Evolutionary conservation across 352 stramenopile genomes (phyloP).

Genomic region (Phytopythium litorale): DNA sequence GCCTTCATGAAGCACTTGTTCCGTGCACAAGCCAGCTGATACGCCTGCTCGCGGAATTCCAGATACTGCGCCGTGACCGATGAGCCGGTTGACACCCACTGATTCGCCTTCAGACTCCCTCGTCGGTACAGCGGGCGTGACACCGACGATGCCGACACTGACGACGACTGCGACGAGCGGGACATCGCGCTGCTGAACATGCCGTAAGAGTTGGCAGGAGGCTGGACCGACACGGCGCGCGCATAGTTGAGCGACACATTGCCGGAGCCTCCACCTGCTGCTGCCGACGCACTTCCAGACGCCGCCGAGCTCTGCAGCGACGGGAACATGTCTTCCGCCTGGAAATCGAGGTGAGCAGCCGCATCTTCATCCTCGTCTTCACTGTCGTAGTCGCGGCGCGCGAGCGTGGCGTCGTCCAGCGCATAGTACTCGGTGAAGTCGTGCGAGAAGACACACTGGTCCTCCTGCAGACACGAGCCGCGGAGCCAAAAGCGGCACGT

Average conservation of each 20-base stretch:
- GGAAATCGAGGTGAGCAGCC: slow-evolving; percentile 40
- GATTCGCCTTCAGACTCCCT: slow-evolving; percentile 29
- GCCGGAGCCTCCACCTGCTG: neutral
- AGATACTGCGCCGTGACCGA: slow-evolving; percentile 68
- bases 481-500: slow-evolving; percentile 86
- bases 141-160: slow-evolving; percentile 12
- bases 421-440: slow-evolving; percentile 74
- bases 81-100: slow-evolving; percentile 65
- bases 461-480: slow-evolving; percentile 68
- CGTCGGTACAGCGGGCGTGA: slow-evolving; percentile 57
- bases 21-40: slow-evolving; percentile 71
- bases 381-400: slow-evolving; percentile 65
- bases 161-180: neutral
- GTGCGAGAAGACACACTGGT: slow-evolving; percentile 82
- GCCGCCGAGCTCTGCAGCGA: slow-evolving; percentile 42
- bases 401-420: slow-evolving; percentile 38
- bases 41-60: slow-evolving; percentile 71
- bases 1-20: slow-evolving; percentile 88
- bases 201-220: slow-evolving; percentile 10
- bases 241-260: slow-evolving; percentile 77
- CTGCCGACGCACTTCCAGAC: neutral
- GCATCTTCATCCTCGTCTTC: slow-evolving; percentile 66
- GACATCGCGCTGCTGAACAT: slow-evolving; percentile 14
- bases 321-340: slow-evolving; percentile 78
- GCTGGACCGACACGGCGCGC: slow-evolving; percentile 61